These are phyloP conservation scores for Nakazawaea laoshanensis DNA, from an alignment of 805 yeast genomes.

Conservation along the genomic window DNA sequence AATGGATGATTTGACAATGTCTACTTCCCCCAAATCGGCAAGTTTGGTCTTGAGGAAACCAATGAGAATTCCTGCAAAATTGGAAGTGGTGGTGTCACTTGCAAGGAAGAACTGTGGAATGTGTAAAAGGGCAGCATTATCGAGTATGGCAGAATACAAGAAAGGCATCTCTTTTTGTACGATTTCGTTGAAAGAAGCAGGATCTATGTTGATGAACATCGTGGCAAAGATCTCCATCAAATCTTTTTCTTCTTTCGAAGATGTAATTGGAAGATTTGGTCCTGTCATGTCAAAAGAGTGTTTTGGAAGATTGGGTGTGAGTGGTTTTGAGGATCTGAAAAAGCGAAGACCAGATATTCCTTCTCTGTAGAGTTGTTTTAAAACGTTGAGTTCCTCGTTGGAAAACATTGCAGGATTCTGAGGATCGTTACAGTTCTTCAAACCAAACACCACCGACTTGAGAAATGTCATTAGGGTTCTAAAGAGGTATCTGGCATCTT, in stretches of 20 bases:
- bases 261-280: conserved; percentile 76
- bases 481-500: conserved; percentile 83
- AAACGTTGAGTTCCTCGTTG: conserved; percentile 72
- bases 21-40: conserved; percentile 73
- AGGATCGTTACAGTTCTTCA: conserved; percentile 81
- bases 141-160: conserved; percentile 69
- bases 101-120: conserved; percentile 92
- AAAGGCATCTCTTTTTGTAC: conserved; percentile 72
- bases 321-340: conserved; percentile 53
- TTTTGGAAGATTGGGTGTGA: conserved; percentile 22
- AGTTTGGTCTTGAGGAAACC: conserved; percentile 68
- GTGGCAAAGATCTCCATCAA: conserved; percentile 93
- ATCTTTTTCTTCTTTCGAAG: conserved; percentile 90
- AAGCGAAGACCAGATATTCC: conserved; percentile 75
- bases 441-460: conserved; percentile 81
- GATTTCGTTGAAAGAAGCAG: conserved; percentile 91
- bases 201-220: conserved; percentile 87
- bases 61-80: conserved; percentile 78
- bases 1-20: conserved; percentile 68
- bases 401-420: conserved; percentile 70
- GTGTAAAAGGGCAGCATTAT: conserved; percentile 79
- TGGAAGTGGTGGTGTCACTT: conserved; percentile 89
- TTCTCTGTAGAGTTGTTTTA: conserved; percentile 73
- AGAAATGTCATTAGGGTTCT: conserved; percentile 84
- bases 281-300: conserved; percentile 58